A percentile compares a stretch with the other conserved stretches of the same genome.
Evolutionary conservation across 1,284 basidiomycete species (phyloP).

Genomic region (Peniophora sp.): DNA sequence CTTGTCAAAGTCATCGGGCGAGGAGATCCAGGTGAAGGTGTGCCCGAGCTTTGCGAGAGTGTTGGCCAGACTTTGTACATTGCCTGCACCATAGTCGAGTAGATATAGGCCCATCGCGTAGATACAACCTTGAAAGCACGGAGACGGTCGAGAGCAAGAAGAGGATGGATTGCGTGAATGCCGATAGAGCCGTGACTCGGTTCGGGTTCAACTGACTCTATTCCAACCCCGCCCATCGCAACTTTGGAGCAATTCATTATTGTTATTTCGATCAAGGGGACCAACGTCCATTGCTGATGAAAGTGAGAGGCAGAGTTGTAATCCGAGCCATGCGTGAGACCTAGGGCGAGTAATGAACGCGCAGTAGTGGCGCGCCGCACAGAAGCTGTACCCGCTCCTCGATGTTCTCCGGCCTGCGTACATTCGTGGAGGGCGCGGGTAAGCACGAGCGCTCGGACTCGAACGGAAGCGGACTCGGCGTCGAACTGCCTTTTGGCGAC

Average conservation of each 20-base stretch:
- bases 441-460: neutral
- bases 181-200: constrained; percentile 1
- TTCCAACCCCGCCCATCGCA: neutral
- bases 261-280: too few species aligned
- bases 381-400: too few species aligned
- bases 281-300: too few species aligned
- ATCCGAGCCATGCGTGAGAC: too few species aligned
- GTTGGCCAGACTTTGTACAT: constrained; percentile 92
- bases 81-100: constrained; percentile 94
- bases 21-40: constrained; percentile 85
- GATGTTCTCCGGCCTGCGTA: too few species aligned
- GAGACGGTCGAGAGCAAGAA: neutral
- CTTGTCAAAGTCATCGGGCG: constrained; percentile 79
- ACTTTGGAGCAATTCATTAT: too few species aligned
- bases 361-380: too few species aligned
- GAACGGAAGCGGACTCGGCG: neutral
- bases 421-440: neutral
- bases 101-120: constrained; percentile 68
- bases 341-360: too few species aligned
- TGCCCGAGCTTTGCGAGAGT: constrained; percentile 85
- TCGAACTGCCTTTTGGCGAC: constrained; percentile 36
- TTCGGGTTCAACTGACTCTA: neutral
- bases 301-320: too few species aligned
- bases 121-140: neutral
- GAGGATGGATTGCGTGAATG: constrained; percentile 1